Conservation (phyloP, 306 rosid species). For the Vicia sativa region DNA sequence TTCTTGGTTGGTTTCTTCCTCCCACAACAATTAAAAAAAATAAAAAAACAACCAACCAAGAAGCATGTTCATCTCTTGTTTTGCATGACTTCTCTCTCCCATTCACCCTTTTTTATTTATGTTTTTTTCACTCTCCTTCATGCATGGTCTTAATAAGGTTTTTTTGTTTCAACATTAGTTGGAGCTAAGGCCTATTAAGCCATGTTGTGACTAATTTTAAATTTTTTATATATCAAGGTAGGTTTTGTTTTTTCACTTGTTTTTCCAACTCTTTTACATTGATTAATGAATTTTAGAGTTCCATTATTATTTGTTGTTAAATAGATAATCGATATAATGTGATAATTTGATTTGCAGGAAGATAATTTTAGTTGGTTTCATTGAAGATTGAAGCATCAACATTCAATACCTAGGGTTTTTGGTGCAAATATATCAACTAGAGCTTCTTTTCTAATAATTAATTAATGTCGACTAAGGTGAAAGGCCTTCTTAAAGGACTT, state of each 20-base stretch:
- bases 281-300: not conserved
- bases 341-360: constrained; percentile 11
- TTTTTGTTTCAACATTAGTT: constrained; percentile 23
- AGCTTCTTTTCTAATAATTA: not conserved
- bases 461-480: constrained; percentile 68
- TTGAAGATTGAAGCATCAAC: constrained; percentile 31
- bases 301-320: not conserved
- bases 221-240: constrained; percentile 2
- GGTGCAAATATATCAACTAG: constrained; percentile 29
- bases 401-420: constrained; percentile 13
- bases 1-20: constrained; percentile 46
- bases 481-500: constrained; percentile 83
- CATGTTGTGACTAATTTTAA: constrained; percentile 1
- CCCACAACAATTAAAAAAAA: not conserved
- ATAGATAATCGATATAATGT: not conserved
- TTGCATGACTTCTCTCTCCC: constrained; percentile 4
- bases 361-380: constrained; percentile 4
- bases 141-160: constrained; percentile 30
- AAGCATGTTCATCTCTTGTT: constrained; percentile 4
- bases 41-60: constrained; percentile 37
- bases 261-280: not conserved
- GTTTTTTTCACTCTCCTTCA: constrained; percentile 27
- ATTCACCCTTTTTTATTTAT: not conserved
- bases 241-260: not conserved
- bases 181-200: constrained; percentile 2